These are phyloP conservation scores for Metarhizium humberi DNA, from an alignment of 2,329 filamentous ascomycete species.

Conservation along the genomic window DNA sequence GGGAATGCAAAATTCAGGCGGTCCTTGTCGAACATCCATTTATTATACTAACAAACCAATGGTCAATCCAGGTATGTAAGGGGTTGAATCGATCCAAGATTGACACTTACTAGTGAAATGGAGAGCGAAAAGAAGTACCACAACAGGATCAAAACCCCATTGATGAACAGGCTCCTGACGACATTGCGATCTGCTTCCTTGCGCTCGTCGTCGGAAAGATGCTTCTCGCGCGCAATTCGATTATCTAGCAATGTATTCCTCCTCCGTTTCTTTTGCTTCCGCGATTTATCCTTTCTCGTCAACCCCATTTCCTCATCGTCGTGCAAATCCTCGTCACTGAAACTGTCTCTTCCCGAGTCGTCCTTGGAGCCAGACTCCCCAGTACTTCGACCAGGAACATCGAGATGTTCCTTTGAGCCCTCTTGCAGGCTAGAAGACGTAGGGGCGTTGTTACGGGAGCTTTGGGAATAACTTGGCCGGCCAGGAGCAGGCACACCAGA, in stretches of 20 bases:
- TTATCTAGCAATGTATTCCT: conserved; percentile 62
- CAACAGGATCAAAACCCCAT: conserved; percentile 69
- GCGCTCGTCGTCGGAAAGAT: conserved; percentile 60
- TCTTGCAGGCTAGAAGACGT: conserved; percentile 18
- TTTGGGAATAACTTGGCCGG: conserved; percentile 5
- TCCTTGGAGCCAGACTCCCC: conserved; percentile 13
- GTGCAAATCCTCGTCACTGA: conserved; percentile 63
- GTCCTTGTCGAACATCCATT: conserved; percentile 94
- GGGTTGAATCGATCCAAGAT: conserved; percentile 9
- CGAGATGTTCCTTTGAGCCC: conserved; percentile 38
- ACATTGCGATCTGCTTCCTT: conserved; percentile 69
- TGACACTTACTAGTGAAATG: conserved; percentile 67
- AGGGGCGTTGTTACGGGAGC: conserved; percentile 8
- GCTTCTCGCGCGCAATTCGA: conserved; percentile 51
- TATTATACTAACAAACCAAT: conserved; percentile 68
- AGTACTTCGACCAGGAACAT: conserved; percentile 21
- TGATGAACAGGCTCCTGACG: conserved; percentile 58
- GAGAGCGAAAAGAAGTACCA: conserved; percentile 92
- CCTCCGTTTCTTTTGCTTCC: conserved; percentile 56
- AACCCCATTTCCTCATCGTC: conserved; percentile 88
- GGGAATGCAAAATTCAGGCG: conserved; percentile 88
- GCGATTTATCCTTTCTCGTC: conserved; percentile 61
- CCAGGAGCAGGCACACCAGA: conserved; percentile 14
- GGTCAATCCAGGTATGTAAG: conserved; percentile 9
- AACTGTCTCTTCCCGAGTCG: conserved; percentile 39